Percentiles rank a stretch among this genome's conserved stretches.
Evolutionary conservation across 2,329 filamentous ascomycete genomes (phyloP).

Genomic region (Paraconiothyrium brasiliense): DNA sequence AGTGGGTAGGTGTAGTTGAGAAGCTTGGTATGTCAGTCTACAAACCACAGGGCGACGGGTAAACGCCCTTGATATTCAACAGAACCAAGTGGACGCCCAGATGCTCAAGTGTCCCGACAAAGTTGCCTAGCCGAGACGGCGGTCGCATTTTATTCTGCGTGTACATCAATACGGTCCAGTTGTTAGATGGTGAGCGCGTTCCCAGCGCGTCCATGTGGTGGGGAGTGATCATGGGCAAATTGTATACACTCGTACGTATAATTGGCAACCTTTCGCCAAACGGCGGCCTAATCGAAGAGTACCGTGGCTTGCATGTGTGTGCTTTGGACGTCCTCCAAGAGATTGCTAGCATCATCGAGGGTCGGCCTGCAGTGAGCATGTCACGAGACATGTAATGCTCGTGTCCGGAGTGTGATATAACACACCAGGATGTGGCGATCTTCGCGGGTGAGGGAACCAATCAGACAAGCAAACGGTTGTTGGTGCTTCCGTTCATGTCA

Average conservation of each 20-base stretch:
- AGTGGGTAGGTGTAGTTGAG: not conserved
- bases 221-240: too few relatives aligned
- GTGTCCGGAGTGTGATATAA: not conserved
- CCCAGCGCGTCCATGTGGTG: not conserved
- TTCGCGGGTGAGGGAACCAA: slow-evolving; percentile 13
- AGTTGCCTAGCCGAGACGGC: not conserved
- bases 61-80: not conserved
- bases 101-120: slow-evolving; percentile 1
- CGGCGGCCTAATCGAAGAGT: not conserved
- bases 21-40: slow-evolving; percentile 1
- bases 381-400: not conserved
- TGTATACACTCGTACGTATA: not conserved
- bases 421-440: not conserved
- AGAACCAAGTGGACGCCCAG: not conserved
- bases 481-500: slow-evolving; percentile 24
- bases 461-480: slow-evolving; percentile 7
- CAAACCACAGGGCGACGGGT: not conserved
- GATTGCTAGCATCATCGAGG: not conserved
- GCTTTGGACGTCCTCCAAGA: not conserved
- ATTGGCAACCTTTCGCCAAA: not conserved
- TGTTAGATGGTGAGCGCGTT: not conserved
- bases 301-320: not conserved
- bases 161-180: too few relatives aligned
- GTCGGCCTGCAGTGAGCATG: not conserved
- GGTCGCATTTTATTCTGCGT: not conserved